A percentile compares a stretch with the other conserved stretches of the same genome.
These are phyloP conservation scores for Tricholoma terreum DNA, from an alignment of 768 basidiomycete genomes.

Conservation along the genomic window DNA sequence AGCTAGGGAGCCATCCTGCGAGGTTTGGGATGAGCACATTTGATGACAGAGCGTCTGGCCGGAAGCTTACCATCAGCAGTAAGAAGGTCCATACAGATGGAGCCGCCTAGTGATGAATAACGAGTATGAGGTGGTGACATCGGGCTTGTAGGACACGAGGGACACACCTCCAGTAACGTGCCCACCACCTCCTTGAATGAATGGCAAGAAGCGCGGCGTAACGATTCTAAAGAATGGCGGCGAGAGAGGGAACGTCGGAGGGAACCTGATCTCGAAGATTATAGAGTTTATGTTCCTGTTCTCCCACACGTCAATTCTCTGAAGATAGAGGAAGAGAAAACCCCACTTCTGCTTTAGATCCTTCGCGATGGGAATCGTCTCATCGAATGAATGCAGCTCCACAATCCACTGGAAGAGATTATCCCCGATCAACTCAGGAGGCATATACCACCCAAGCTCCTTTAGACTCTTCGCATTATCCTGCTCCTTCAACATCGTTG, in stretches of 20 bases:
- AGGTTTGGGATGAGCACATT: neutral
- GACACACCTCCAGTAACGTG: constrained; percentile 58
- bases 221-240: constrained; percentile 79
- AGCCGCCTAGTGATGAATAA: constrained; percentile 45
- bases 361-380: constrained; percentile 53
- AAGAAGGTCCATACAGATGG: constrained; percentile 73
- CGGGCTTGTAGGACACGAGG: neutral
- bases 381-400: constrained; percentile 70
- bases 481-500: constrained; percentile 60
- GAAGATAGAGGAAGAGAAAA: neutral
- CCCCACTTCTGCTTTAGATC: constrained; percentile 52
- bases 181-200: constrained; percentile 67
- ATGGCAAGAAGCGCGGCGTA: constrained; percentile 69
- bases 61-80: constrained; percentile 52
- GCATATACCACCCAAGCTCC: constrained; percentile 71
- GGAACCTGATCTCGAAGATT: constrained; percentile 72
- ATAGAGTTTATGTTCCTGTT: constrained; percentile 59
- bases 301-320: neutral
- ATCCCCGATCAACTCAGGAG: constrained; percentile 60
- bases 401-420: constrained; percentile 74
- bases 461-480: constrained; percentile 39
- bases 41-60: neutral
- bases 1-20: constrained; percentile 65
- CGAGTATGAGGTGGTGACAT: constrained; percentile 2
- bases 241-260: constrained; percentile 58